Conservation (phyloP, 1,139 yeast genomes). For the Pichia norvegensis region DNA sequence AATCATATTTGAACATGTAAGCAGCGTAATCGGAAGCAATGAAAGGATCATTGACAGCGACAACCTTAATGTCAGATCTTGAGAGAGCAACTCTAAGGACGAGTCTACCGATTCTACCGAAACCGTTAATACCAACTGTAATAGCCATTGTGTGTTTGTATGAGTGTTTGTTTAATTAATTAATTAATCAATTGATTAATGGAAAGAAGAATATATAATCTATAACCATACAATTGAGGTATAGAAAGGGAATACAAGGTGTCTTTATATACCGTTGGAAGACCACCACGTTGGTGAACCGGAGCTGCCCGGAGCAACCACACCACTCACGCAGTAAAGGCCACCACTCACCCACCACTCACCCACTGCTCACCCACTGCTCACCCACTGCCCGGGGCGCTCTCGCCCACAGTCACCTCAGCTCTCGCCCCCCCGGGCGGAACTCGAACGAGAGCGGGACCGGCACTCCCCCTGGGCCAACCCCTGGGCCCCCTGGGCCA, state of each 20-base stretch:
- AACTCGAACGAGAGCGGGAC: not conserved
- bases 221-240: not conserved
- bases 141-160: conserved; percentile 32
- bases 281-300: not conserved
- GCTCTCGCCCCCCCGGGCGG: too few species aligned
- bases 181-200: conserved; percentile 5
- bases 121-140: conserved; percentile 77
- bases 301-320: not conserved
- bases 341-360: too few species aligned
- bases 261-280: not conserved
- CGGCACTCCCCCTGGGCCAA: not conserved
- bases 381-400: conserved; percentile 1
- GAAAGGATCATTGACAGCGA: conserved; percentile 80
- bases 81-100: conserved; percentile 70
- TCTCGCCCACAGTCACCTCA: not conserved
- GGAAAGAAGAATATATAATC: not conserved
- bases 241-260: not conserved
- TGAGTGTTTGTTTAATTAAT: not conserved
- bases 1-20: conserved; percentile 84
- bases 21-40: conserved; percentile 78
- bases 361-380: not conserved
- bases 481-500: not conserved
- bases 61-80: conserved; percentile 65
- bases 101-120: conserved; percentile 83
- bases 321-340: too few species aligned